These are phyloP conservation scores for Saccharomycopsis sp. DNA, from an alignment of 805 yeast genomes.

Conservation along the genomic window DNA sequence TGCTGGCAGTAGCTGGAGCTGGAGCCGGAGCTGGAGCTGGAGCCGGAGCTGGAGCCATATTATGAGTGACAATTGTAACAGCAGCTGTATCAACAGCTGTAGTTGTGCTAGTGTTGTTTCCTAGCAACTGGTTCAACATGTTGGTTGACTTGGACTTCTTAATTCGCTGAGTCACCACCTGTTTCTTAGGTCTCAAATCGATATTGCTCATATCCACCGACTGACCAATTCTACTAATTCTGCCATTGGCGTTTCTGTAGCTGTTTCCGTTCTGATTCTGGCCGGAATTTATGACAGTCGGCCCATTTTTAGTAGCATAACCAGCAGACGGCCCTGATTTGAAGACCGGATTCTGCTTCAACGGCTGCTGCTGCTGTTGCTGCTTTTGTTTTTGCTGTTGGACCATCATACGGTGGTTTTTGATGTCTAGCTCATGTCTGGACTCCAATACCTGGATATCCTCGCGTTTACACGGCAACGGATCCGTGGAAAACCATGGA, in stretches of 20 bases:
- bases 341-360: too few species aligned
- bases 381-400: not conserved
- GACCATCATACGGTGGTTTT: constrained; percentile 25
- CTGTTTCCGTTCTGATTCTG: not conserved
- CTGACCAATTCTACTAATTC: not conserved
- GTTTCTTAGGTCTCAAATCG: not conserved
- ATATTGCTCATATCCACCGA: not conserved
- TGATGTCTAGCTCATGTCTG: constrained; percentile 81
- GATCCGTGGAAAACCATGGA: constrained; percentile 59
- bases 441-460: constrained; percentile 72
- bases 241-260: not conserved
- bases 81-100: too few species aligned
- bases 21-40: too few species aligned
- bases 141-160: not conserved
- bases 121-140: not conserved
- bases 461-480: constrained; percentile 50
- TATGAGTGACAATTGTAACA: too few species aligned
- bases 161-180: not conserved
- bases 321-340: too few species aligned
- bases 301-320: not conserved
- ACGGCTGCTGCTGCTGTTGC: not conserved
- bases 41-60: too few species aligned
- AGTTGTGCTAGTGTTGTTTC: not conserved
- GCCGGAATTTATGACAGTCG: not conserved
- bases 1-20: too few species aligned